Percentiles rank a stretch among this genome's conserved stretches.
These are phyloP conservation scores for Citrus sinensis DNA, from an alignment of 345 rosid genomes.

Conservation along the genomic window DNA sequence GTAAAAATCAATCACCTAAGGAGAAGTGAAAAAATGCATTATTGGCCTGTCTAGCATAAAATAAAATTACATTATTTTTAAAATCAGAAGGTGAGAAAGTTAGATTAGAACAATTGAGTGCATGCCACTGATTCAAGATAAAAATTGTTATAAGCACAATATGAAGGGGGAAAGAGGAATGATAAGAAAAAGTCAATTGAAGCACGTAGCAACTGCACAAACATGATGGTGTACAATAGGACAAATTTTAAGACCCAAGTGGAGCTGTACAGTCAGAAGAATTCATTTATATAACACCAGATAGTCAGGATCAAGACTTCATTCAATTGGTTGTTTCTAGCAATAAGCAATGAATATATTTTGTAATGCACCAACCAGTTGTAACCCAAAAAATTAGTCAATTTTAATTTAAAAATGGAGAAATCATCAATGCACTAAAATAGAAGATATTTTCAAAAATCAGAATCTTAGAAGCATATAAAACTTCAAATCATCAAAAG, in stretches of 20 bases:
- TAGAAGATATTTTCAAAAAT: not conserved
- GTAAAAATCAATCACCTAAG: slow-evolving; percentile 82
- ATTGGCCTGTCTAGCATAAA: slow-evolving; percentile 4
- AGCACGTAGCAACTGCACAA: not conserved
- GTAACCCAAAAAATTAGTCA: not conserved
- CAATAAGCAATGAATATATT: not conserved
- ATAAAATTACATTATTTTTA: slow-evolving; percentile 1
- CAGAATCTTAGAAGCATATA: not conserved
- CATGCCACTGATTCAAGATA: not conserved
- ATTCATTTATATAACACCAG: not conserved
- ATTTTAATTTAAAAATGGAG: not conserved
- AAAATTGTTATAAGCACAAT: not conserved
- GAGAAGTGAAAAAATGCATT: slow-evolving; percentile 12
- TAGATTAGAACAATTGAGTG: not conserved
- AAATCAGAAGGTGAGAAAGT: not conserved
- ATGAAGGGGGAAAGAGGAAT: not conserved
- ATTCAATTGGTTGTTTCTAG: not conserved
- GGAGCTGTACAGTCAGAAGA: not conserved
- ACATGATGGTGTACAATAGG: not conserved
- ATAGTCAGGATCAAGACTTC: not conserved
- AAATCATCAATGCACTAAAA: not conserved
- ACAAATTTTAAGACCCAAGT: not conserved
- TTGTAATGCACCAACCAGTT: not conserved
- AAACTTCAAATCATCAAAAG: not conserved
- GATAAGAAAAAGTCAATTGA: not conserved